These are phyloP conservation scores for Baorangia bicolor DNA, from an alignment of 768 basidiomycete genomes.

Conservation along the genomic window DNA sequence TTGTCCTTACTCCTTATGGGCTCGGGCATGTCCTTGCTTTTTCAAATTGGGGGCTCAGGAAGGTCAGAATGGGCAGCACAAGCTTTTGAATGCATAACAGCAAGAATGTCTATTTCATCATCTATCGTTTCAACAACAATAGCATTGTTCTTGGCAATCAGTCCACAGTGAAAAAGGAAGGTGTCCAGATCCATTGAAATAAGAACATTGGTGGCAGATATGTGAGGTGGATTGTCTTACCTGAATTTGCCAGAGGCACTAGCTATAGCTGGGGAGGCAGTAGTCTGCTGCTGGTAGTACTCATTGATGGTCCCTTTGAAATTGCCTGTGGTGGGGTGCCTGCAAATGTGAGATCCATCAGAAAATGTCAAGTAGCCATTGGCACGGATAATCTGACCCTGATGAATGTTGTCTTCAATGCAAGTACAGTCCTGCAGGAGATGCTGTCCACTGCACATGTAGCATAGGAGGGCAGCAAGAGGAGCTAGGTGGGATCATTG, in stretches of 20 bases:
- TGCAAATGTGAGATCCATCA: neutral
- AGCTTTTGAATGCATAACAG: too few relatives aligned
- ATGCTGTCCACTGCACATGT: neutral
- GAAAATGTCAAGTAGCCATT: neutral
- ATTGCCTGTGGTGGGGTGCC: neutral
- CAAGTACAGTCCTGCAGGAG: neutral
- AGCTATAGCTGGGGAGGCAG: neutral
- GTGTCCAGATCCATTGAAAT: too few relatives aligned
- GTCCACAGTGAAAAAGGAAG: too few relatives aligned
- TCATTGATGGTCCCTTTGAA: neutral
- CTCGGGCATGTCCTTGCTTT: neutral
- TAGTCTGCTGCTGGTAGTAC: neutral
- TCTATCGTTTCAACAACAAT: too few relatives aligned
- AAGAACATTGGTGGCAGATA: too few relatives aligned
- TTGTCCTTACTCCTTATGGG: rapidly evolving
- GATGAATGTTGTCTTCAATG: neutral
- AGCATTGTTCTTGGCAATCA: too few relatives aligned
- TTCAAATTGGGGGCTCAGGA: too few relatives aligned
- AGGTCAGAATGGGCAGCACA: too few relatives aligned
- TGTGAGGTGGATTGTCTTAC: neutral
- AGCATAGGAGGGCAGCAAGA: too few relatives aligned
- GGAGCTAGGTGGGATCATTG: too few relatives aligned
- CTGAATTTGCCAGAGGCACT: neutral
- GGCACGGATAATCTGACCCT: neutral
- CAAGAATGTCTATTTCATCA: too few relatives aligned